A percentile compares a stretch with the other conserved stretches of the same genome.
phyloP scores from a whole-genome alignment of 306 rosid genomes.

The Malus asiatica region DNA sequence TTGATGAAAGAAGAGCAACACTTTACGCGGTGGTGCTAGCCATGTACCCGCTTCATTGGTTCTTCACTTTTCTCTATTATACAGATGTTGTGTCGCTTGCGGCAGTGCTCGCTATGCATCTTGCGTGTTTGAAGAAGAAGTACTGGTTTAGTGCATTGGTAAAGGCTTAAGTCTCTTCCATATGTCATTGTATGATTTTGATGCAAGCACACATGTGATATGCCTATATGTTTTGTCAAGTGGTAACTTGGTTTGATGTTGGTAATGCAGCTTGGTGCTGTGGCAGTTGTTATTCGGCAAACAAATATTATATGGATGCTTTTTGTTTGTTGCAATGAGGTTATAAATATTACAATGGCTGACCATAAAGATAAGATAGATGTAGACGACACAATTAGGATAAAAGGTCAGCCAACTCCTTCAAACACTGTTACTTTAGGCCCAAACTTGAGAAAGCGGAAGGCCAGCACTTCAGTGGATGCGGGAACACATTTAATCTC shows the following conservation, averaged over 20 bases:
- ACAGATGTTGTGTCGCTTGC: slow-evolving; percentile 83
- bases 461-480: slow-evolving; percentile 21
- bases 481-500: slow-evolving; percentile 13
- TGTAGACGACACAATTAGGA: slow-evolving; percentile 16
- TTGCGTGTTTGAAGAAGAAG: slow-evolving; percentile 64
- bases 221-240: background rate
- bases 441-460: slow-evolving; percentile 53
- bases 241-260: slow-evolving; percentile 19
- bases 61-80: slow-evolving; percentile 83
- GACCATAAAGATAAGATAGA: slow-evolving; percentile 20
- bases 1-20: slow-evolving; percentile 52
- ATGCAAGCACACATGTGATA: background rate
- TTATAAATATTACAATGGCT: slow-evolving; percentile 46
- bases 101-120: slow-evolving; percentile 78
- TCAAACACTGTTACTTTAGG: slow-evolving; percentile 16
- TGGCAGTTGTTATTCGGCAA: slow-evolving; percentile 76
- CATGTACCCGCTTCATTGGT: slow-evolving; percentile 86
- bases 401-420: slow-evolving; percentile 17
- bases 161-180: slow-evolving; percentile 15
- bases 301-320: slow-evolving; percentile 86
- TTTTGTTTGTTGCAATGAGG: slow-evolving; percentile 67
- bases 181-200: background rate
- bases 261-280: slow-evolving; percentile 53
- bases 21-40: slow-evolving; percentile 56
- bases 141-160: slow-evolving; percentile 88